These are phyloP conservation scores for Dryas octopetala DNA, from an alignment of 306 rosid genomes.

Conservation along the genomic window DNA sequence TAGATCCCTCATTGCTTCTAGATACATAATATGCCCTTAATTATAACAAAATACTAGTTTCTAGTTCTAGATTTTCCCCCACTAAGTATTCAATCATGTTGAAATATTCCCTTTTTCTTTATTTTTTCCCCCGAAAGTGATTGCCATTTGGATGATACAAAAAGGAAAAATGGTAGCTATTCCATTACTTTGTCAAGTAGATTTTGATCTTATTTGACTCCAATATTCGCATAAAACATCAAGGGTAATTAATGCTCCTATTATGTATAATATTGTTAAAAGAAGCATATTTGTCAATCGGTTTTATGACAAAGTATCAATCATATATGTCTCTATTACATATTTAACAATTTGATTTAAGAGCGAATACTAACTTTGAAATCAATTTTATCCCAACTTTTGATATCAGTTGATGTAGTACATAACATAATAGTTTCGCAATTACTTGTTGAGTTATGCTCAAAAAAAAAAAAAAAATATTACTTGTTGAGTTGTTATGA, in stretches of 20 bases:
- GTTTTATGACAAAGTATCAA: too few species aligned
- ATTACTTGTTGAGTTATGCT: too few species aligned
- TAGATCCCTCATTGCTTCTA: slow-evolving; percentile 12
- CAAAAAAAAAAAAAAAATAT: too few species aligned
- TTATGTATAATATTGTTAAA: too few species aligned
- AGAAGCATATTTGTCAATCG: too few species aligned
- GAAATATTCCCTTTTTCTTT: not conserved
- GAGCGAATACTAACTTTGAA: too few species aligned
- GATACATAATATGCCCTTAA: slow-evolving; percentile 8
- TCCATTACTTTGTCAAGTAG: not conserved
- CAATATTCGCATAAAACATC: not conserved
- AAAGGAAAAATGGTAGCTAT: slow-evolving; percentile 1
- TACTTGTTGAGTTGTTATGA: too few species aligned
- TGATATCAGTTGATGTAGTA: too few species aligned
- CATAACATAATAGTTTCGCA: too few species aligned
- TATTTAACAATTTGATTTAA: too few species aligned
- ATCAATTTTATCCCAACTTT: too few species aligned
- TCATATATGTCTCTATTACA: too few species aligned
- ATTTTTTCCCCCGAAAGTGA: not conserved
- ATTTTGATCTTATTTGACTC: slow-evolving; percentile 5
- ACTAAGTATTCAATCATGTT: not conserved
- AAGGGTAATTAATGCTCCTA: not conserved
- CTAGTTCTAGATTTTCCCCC: not conserved
- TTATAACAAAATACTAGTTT: not conserved
- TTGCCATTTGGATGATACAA: not conserved